Percentiles rank a stretch among this genome's conserved stretches.
Conservation (phyloP, 106 monocot species). For the Vanilla planifolia region DNA sequence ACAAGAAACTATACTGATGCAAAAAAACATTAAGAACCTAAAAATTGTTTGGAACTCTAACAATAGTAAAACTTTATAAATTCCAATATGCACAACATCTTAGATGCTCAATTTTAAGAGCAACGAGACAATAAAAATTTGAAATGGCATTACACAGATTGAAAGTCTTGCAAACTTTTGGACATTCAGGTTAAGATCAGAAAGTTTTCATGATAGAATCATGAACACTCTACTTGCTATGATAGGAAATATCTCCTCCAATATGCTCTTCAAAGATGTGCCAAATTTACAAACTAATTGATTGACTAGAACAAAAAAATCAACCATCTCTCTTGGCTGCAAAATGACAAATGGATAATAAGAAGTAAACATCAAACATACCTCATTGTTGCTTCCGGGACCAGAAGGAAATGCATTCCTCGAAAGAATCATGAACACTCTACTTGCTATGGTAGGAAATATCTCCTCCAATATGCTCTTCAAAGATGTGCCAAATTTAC, state of each 20-base stretch:
- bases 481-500: conserved; percentile 72
- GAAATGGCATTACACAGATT: too few species aligned
- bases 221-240: conserved; percentile 56
- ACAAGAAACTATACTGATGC: too few species aligned
- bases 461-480: conserved; percentile 61
- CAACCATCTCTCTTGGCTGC: conserved; percentile 82
- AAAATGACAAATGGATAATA: conserved; percentile 7
- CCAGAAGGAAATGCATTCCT: conserved; percentile 66
- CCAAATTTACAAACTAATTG: conserved; percentile 88
- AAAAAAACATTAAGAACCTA: too few species aligned
- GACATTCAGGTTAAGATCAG: too few species aligned
- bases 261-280: conserved; percentile 35
- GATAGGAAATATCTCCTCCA: conserved; percentile 82
- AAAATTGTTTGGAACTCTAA: too few species aligned
- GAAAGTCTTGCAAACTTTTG: too few species aligned
- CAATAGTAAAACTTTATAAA: too few species aligned
- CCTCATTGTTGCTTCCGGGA: conserved; percentile 71
- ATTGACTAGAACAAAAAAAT: conserved; percentile 79
- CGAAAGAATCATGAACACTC: conserved; percentile 52
- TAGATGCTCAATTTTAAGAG: too few species aligned
- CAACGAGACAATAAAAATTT: too few species aligned
- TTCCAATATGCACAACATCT: too few species aligned
- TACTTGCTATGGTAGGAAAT: conserved; percentile 76
- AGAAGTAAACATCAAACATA: conserved; percentile 16
- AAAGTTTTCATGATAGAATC: conserved; percentile 68